Percentiles rank a stretch among this genome's conserved stretches.
phyloP scores from a whole-genome alignment of 2,329 filamentous ascomycete genomes.

The Verticillium isaacii region DNA sequence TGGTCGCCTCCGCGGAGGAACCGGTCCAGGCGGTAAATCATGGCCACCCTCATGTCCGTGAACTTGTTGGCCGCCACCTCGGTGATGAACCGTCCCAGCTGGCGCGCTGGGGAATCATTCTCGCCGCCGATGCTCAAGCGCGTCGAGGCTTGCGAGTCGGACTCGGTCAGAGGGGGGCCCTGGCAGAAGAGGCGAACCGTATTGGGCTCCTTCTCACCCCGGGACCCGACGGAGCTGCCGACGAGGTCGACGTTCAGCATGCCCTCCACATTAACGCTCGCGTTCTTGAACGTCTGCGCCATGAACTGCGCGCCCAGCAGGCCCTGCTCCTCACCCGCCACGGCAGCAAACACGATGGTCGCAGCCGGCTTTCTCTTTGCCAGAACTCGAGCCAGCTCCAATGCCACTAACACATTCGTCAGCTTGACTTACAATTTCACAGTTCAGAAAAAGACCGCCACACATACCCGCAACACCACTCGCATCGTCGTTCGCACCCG shows the following conservation, averaged over 20 bases:
- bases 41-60: constrained; percentile 50
- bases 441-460: background rate
- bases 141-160: constrained; percentile 25
- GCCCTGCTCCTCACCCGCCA: constrained; percentile 54
- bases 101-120: constrained; percentile 49
- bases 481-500: constrained; percentile 55
- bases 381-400: constrained; percentile 51
- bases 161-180: constrained; percentile 39
- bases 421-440: background rate
- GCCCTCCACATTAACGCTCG: constrained; percentile 48
- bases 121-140: constrained; percentile 44
- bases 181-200: constrained; percentile 52
- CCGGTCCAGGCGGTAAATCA: constrained; percentile 52
- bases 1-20: constrained; percentile 55
- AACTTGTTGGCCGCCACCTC: constrained; percentile 47
- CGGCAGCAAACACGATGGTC: constrained; percentile 52
- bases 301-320: constrained; percentile 47
- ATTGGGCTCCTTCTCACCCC: constrained; percentile 39
- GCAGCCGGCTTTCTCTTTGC: constrained; percentile 40
- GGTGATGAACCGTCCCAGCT: constrained; percentile 49
- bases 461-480: constrained; percentile 35
- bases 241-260: constrained; percentile 57
- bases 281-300: constrained; percentile 46
- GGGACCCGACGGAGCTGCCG: constrained; percentile 41
- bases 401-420: constrained; percentile 31